A percentile compares a stretch with the other conserved stretches of the same genome.
Evolutionary conservation across 495 filamentous ascomycete genomes (phyloP).

Genomic region (Penicillium subrubescens): DNA sequence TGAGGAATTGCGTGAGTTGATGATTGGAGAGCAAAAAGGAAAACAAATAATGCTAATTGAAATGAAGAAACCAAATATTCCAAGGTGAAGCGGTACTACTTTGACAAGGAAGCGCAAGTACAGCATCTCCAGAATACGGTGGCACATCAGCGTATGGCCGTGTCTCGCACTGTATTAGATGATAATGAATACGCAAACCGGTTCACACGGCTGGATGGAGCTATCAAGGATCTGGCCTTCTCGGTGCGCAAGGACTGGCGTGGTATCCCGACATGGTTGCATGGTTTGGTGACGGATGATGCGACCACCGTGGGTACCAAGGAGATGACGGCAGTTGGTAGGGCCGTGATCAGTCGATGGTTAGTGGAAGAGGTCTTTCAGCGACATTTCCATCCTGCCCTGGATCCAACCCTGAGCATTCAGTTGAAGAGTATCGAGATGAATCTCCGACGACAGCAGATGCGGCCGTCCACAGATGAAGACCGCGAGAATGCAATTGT

Average conservation of each 20-base stretch:
- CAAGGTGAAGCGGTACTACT: conserved; percentile 97
- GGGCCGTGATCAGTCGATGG: conserved; percentile 87
- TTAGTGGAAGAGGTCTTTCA: conserved; percentile 90
- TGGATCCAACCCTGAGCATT: conserved; percentile 72
- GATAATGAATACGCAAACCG: conserved; percentile 92
- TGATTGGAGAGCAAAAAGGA: background rate
- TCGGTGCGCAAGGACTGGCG: conserved; percentile 94
- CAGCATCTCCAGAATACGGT: conserved; percentile 95
- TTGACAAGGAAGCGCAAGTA: conserved; percentile 91
- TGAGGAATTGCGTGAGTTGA: conserved; percentile 67
- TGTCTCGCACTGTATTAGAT: conserved; percentile 92
- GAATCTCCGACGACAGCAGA: conserved; percentile 75
- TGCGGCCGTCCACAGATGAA: conserved; percentile 72
- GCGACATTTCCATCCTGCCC: conserved; percentile 83
- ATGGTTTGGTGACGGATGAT: conserved; percentile 76
- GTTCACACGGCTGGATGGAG: conserved; percentile 90
- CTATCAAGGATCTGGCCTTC: conserved; percentile 92
- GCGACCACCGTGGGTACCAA: conserved; percentile 80
- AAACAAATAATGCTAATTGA: background rate
- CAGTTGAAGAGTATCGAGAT: conserved; percentile 86
- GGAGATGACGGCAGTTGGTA: conserved; percentile 96
- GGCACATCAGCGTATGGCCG: conserved; percentile 90
- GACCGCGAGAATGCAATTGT: conserved; percentile 86
- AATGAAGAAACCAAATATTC: conserved; percentile 85
- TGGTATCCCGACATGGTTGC: conserved; percentile 75